Evolutionary conservation across 495 filamentous ascomycete genomes (phyloP), one percentile per base, ranked within the genome.

Genomic region (Cetradonia linearis): DNA sequence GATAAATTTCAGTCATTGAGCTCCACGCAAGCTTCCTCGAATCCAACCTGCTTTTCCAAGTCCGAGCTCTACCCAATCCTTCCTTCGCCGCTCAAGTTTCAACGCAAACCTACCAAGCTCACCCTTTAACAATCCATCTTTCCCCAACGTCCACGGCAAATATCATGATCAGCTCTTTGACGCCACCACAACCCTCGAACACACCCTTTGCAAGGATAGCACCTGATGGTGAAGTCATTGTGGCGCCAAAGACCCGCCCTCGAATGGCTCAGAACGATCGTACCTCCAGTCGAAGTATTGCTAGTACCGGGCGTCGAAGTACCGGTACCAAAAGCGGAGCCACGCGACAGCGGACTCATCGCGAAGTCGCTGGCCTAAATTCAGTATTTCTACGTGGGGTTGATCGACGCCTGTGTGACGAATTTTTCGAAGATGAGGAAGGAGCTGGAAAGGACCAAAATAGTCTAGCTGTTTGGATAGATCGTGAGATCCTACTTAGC

Each of bases 101-200:
- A 16, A 67, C 64, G 13, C 70, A 83, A 33, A 61, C 69, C 14
- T 75, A 76, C 37, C 73, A 78, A 60, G 71, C 77, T 63, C 93
- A 98, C 67, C 89, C 94, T 20, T 74, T 98, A 56, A 90, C 90
- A 7, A 77, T 98, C 27, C 94, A 97, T 72, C 82, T 98, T 5
- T 96, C 92, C 18, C 92, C 88, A 3, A 98, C 94, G 5, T 95
- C 92, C 13, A 96, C 91, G 5, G 93, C 93, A 6, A 95, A 89
- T 70, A 89, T 98, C 59, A 81, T 86, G 38, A 77, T 96, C 38
- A 84, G 86, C 9, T 89, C 90, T 36, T 74, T 96, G 30, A 81
- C 80, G 10, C 91, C 91, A 3, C 74, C 84, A n/a, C 83, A 82
- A 3, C 69, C 87, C 36, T 76, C 80, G 3, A 79, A 83, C 25